phyloP scores from a whole-genome alignment of 1,284 basidiomycete species.

The Microbotryum lychnidis-dioicae region DNA sequence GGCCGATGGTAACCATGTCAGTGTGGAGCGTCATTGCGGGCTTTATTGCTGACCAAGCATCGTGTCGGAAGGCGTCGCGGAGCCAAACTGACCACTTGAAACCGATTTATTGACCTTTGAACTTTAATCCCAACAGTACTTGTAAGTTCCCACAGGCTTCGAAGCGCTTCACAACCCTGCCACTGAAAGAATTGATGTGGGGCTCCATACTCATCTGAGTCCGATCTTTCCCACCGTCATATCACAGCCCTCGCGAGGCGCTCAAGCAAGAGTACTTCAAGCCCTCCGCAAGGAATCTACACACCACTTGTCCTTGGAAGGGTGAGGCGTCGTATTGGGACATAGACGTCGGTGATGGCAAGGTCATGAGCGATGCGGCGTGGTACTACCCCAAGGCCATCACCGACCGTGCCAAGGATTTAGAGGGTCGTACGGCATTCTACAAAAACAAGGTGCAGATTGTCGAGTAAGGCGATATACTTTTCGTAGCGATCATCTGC shows the following conservation, averaged over 20 bases:
- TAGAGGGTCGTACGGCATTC: slow-evolving; percentile 36
- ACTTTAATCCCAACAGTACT: background rate
- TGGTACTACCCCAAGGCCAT: slow-evolving; percentile 33
- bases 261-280: slow-evolving; percentile 16
- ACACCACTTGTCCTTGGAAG: slow-evolving; percentile 22
- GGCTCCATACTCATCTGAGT: no score
- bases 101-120: no score
- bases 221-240: background rate
- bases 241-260: slow-evolving; percentile 11
- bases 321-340: slow-evolving; percentile 23
- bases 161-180: no score
- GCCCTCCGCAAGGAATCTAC: background rate
- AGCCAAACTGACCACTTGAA: background rate
- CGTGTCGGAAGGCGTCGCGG: background rate
- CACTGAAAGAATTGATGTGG: no score
- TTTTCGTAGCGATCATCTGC: background rate
- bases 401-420: slow-evolving; percentile 30
- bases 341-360: slow-evolving; percentile 5
- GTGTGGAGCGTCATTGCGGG: background rate
- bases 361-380: slow-evolving; percentile 15
- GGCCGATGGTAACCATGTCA: slow-evolving; percentile 53
- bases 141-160: no score
- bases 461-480: background rate
- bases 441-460: slow-evolving; percentile 37
- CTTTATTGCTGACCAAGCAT: no score